Evolutionary conservation across 371 early-diverging fungal genomes (phyloP), one percentile per base, ranked within the genome.

Genomic region (Rhizopus sp.): DNA sequence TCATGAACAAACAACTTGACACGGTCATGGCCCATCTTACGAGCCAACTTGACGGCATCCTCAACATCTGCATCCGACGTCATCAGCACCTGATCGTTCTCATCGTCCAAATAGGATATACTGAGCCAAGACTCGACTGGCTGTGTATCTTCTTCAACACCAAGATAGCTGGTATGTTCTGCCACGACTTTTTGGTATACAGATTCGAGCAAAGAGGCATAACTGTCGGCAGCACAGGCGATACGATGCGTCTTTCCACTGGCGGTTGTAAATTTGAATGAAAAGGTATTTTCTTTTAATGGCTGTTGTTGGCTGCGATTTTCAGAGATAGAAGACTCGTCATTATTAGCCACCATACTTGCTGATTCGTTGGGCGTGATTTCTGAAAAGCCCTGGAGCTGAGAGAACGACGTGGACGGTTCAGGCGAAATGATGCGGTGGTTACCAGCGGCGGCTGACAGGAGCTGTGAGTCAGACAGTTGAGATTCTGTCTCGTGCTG

Each of bases 71-170:
- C 80, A 53, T 91, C 90, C 10, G 81, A 77, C 32, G 84, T 84
- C 64, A 96, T 77, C 62, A 87, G 73, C n/a, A 96, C 90, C 54
- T 86, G 71, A 67, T 96, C 96, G 50, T 88, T 85, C 49, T 95
- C 96, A 56, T 95, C 95, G 60, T 96, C 96, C 55, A 90, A 65
- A 63, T 95, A 96, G 10, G 85, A 84, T 33, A 96, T 78, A 15
- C 78, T 87, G 23, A 87, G 69, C 77, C 74, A 68, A 12, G 68
- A 70, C 3, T 68, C 66, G 0, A 48, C 59, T 15, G 67, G 52
- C 13, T 46, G 51, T 17, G 54, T 57, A 13, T 60, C 64, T 3
- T 38, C 32, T 12, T 49, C 44, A 1, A 47, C 34, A 3, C 54
- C 57, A 10, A 50, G 13, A 53, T 55, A 41, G n/a, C 51, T 41